phyloP scores from a whole-genome alignment of 2,329 filamentous ascomycete genomes.

The Lasiodiplodia sp. region DNA sequence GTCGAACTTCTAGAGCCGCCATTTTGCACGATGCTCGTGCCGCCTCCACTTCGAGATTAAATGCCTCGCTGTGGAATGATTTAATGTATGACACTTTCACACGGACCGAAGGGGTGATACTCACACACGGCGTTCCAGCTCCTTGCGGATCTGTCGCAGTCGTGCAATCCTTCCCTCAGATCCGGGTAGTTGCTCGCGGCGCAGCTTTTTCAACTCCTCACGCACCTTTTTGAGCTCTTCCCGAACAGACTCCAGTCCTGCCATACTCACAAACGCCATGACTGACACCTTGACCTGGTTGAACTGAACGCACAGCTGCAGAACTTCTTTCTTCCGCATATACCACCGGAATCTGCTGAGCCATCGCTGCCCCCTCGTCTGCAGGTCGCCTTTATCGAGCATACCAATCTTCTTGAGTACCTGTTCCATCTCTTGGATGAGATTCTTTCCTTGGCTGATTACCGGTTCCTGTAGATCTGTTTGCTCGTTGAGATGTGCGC shows the following conservation, averaged over 20 bases:
- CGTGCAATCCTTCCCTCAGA: background rate
- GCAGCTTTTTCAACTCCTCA: background rate
- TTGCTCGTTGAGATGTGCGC: background rate
- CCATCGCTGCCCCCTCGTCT: background rate
- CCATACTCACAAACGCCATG: constrained; percentile 4
- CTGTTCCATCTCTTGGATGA: background rate
- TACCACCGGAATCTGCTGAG: background rate
- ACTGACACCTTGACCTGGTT: constrained; percentile 8
- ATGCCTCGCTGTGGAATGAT: background rate
- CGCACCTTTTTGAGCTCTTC: background rate
- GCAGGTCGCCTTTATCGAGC: background rate
- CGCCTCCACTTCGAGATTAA: background rate
- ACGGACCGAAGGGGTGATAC: background rate
- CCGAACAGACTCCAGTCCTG: background rate
- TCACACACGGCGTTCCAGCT: background rate
- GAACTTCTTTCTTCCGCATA: background rate
- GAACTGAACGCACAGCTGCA: constrained; percentile 12
- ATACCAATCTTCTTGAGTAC: background rate
- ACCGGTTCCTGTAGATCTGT: background rate
- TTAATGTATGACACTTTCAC: background rate
- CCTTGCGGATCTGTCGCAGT: background rate
- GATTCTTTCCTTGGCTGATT: background rate
- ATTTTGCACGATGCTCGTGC: background rate
- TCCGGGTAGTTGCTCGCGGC: too few species aligned
- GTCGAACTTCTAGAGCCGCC: background rate